phyloP scores from a whole-genome alignment of 352 stramenopile species.

The Phytophthora colocasiae region DNA sequence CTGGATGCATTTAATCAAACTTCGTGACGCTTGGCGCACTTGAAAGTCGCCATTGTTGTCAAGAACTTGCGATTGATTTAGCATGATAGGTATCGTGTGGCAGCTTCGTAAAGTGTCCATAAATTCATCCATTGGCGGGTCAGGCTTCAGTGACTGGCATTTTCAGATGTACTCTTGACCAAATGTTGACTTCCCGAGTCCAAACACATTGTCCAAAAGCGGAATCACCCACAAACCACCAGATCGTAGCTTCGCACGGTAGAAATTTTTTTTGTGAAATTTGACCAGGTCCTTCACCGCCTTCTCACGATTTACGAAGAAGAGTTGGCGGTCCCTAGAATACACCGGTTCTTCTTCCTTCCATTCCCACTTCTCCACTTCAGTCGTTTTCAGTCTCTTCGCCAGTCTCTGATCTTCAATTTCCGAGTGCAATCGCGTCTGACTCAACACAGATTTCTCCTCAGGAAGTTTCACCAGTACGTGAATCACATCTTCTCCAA shows the following conservation, averaged over 20 bases:
- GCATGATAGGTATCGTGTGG: constrained; percentile 14
- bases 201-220: no score
- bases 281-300: neutral
- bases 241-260: neutral
- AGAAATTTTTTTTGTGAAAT: constrained; percentile 8
- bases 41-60: neutral
- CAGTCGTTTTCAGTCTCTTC: no score
- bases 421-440: no score
- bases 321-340: no score
- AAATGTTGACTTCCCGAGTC: constrained; percentile 19
- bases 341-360: no score
- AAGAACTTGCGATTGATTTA: neutral
- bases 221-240: neutral
- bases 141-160: neutral
- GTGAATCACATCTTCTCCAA: no score
- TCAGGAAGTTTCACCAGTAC: no score
- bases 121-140: neutral
- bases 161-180: constrained; percentile 15
- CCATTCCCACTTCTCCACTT: no score
- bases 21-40: neutral
- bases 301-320: neutral
- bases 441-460: neutral
- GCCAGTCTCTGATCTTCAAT: no score
- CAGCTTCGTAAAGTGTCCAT: constrained; percentile 5
- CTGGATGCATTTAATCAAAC: neutral